Percentiles rank a stretch among this genome's conserved stretches.
Conservation (phyloP, 495 filamentous ascomycete genomes). For the Penicillium cinerascens region DNA sequence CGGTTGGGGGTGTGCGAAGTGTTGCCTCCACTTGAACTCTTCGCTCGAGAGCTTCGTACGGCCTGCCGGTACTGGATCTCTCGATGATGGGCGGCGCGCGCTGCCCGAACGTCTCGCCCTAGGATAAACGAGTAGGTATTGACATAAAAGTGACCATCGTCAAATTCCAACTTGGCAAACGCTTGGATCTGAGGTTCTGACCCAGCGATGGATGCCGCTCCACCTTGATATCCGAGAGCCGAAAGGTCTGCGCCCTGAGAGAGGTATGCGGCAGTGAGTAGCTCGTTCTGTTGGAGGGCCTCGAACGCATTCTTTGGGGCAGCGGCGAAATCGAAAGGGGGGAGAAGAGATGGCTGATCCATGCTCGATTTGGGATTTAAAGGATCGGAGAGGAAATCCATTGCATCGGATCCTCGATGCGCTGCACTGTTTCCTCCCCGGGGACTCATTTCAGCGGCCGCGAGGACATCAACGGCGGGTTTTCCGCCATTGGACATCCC, state of each 20-base stretch:
- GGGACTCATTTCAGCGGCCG: constrained; percentile 10
- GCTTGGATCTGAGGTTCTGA: constrained; percentile 54
- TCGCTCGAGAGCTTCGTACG: constrained; percentile 39
- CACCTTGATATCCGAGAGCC: constrained; percentile 41
- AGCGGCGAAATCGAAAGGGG: constrained; percentile 35
- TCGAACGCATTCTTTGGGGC: constrained; percentile 37
- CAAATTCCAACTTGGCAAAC: constrained; percentile 68
- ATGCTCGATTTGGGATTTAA: constrained; percentile 30
- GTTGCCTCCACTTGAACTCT: constrained; percentile 47
- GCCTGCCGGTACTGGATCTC: constrained; percentile 44
- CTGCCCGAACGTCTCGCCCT: constrained; percentile 60
- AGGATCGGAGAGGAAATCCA: constrained; percentile 35
- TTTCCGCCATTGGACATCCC: constrained; percentile 23
- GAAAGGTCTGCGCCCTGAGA: constrained; percentile 39
- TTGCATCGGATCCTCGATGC: constrained; percentile 18
- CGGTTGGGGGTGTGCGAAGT: constrained; percentile 45
- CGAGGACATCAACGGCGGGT: constrained; percentile 14
- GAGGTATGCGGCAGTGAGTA: constrained; percentile 40
- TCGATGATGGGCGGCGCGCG: constrained; percentile 48
- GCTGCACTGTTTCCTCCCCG: constrained; percentile 7
- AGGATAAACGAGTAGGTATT: constrained; percentile 63
- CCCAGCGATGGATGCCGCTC: constrained; percentile 34
- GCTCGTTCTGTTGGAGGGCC: constrained; percentile 41
- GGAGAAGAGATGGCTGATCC: constrained; percentile 40
- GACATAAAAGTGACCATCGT: constrained; percentile 70